These are phyloP conservation scores for Pseudisothecium myosuroides DNA, from an alignment of 225 moss, liverwort and hornwort genomes.

Conservation along the genomic window DNA sequence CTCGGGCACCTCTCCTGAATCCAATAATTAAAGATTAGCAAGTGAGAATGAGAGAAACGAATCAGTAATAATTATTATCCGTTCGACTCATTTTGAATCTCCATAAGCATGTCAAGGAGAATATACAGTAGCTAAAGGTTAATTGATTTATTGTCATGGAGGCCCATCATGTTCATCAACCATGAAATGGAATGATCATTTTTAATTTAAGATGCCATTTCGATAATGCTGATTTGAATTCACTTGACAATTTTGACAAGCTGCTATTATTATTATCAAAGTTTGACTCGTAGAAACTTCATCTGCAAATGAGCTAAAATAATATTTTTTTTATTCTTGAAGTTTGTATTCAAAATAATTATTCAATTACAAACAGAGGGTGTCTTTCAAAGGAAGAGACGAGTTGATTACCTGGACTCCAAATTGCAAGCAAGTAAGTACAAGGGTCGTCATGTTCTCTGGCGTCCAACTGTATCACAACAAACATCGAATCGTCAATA, in stretches of 20 bases:
- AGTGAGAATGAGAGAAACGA: not conserved
- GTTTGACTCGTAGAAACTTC: not conserved
- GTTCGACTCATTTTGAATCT: not conserved
- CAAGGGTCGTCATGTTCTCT: slow-evolving; percentile 80
- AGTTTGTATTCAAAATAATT: not conserved
- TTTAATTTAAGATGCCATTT: not conserved
- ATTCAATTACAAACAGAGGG: not conserved
- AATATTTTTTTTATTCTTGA: not conserved
- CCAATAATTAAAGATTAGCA: not conserved
- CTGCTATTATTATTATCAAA: no score
- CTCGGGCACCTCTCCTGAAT: slow-evolving; percentile 37
- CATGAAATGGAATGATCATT: not conserved
- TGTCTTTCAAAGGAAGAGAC: not conserved
- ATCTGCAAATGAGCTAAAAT: not conserved
- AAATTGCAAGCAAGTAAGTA: slow-evolving; percentile 66
- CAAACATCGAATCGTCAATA: not conserved
- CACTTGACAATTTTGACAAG: not conserved
- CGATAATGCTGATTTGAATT: not conserved
- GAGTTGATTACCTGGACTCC: slow-evolving; percentile 58
- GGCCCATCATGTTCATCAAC: not conserved
- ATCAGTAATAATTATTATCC: not conserved
- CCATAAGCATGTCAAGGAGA: not conserved
- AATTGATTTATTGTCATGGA: not conserved
- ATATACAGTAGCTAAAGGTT: not conserved
- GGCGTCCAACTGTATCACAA: slow-evolving; percentile 50